Percentiles rank a stretch among this genome's conserved stretches.
These are phyloP conservation scores for Mucor velutinosus DNA, from an alignment of 371 early-diverging fungal species.

Conservation along the genomic window DNA sequence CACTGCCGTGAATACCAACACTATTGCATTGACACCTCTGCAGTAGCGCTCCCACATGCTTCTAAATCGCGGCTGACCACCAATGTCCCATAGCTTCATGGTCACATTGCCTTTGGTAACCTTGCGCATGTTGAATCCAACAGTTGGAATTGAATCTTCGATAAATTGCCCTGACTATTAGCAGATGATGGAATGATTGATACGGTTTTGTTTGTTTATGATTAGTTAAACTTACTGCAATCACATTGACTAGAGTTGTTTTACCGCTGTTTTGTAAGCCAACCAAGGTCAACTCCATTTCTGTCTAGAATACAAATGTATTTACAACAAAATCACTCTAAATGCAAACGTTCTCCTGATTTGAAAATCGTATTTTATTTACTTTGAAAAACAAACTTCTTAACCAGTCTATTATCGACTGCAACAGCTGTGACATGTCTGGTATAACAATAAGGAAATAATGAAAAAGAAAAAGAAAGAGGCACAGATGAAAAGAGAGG, in stretches of 20 bases:
- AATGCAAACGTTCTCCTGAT: background rate
- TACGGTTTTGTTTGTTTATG: background rate
- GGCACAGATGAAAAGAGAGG: background rate
- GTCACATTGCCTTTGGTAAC: conserved; percentile 91
- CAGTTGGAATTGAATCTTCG: conserved; percentile 97
- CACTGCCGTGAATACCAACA: conserved; percentile 58
- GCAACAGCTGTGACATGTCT: conserved; percentile 68
- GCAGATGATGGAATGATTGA: background rate
- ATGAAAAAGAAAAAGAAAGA: background rate
- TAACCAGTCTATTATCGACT: conserved; percentile 87
- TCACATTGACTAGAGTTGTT: conserved; percentile 96
- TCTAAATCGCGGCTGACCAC: conserved; percentile 94
- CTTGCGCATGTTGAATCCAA: conserved; percentile 98
- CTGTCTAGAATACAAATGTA: conserved; percentile 54
- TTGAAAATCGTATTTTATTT: conserved; percentile 6
- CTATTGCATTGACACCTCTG: conserved; percentile 96
- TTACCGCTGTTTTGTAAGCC: conserved; percentile 98
- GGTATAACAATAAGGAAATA: background rate
- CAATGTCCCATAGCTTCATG: conserved; percentile 99
- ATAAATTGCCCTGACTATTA: conserved; percentile 89
- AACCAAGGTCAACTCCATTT: conserved; percentile 98
- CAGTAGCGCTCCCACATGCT: conserved; percentile 98
- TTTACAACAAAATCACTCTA: background rate
- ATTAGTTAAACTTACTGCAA: conserved; percentile 69
- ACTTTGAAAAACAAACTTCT: conserved; percentile 93